A percentile compares a stretch with the other conserved stretches of the same genome.
These are phyloP conservation scores for Neurospora crassa DNA, from an alignment of 2,329 filamentous ascomycete genomes.

Conservation along the genomic window DNA sequence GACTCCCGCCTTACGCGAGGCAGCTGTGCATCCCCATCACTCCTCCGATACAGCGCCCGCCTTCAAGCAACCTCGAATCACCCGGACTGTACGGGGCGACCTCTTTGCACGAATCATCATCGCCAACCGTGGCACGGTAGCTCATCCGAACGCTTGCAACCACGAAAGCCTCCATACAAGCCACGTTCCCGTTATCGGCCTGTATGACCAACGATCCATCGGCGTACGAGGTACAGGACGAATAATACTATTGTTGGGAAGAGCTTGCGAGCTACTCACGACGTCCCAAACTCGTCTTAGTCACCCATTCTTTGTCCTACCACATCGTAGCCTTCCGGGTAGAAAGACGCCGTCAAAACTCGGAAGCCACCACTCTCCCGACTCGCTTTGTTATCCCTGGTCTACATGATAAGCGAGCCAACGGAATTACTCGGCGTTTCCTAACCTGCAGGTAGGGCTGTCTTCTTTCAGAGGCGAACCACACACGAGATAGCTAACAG, in stretches of 20 bases:
- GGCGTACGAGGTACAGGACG: too few relatives aligned
- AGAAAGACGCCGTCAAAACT: too few relatives aligned
- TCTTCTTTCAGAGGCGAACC: neutral
- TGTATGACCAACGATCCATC: neutral
- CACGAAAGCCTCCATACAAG: neutral
- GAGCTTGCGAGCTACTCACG: too few relatives aligned
- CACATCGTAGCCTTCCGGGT: too few relatives aligned
- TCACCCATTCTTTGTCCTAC: too few relatives aligned
- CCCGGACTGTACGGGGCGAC: too few relatives aligned
- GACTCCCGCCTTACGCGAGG: too few relatives aligned
- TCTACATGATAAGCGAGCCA: neutral
- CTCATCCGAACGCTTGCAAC: neutral
- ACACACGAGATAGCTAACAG: neutral
- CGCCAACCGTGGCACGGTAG: neutral
- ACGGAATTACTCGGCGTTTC: neutral
- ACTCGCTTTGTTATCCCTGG: neutral
- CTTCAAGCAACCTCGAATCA: neutral
- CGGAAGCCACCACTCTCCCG: neutral
- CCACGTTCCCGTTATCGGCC: neutral
- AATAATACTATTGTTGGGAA: too few relatives aligned
- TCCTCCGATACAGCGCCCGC: too few relatives aligned
- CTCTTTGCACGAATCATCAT: neutral
- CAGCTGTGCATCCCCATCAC: neutral
- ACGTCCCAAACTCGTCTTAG: too few relatives aligned
- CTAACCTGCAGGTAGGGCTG: neutral